phyloP scores from a whole-genome alignment of 148 eudicot species.

The Rheum nobile region DNA sequence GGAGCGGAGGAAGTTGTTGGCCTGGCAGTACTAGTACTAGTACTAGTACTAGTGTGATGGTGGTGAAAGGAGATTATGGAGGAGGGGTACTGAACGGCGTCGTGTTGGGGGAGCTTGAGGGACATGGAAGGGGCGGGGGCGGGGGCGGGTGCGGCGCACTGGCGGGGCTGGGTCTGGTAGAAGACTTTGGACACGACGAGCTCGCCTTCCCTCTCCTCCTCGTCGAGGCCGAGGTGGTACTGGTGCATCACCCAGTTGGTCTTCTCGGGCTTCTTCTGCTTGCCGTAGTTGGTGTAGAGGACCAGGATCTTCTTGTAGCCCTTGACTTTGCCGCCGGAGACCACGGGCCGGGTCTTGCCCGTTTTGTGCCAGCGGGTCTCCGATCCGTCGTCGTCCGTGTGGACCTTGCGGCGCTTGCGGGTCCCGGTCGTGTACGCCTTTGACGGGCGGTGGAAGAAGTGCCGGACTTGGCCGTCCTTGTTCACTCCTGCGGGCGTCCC shows the following conservation, averaged over 20 bases:
- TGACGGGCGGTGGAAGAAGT: conserved; percentile 34
- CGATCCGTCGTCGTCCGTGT: conserved; percentile 19
- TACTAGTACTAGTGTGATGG: not conserved
- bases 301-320: conserved; percentile 37
- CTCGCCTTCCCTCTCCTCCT: conserved; percentile 32
- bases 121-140: conserved; percentile 1
- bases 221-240: conserved; percentile 29
- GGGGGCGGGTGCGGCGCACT: conserved; percentile 11
- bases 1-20: not conserved
- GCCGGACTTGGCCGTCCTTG: conserved; percentile 27
- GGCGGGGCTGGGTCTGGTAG: conserved; percentile 29
- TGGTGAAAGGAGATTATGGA: conserved; percentile 9
- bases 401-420: conserved; percentile 28
- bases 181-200: conserved; percentile 29
- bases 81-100: not conserved
- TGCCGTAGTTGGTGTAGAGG: conserved; percentile 34
- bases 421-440: conserved; percentile 40
- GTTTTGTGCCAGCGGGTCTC: conserved; percentile 42
- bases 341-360: conserved; percentile 30
- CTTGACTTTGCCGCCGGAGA: conserved; percentile 9
- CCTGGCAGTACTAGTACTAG: not conserved
- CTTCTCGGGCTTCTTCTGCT: conserved; percentile 29
- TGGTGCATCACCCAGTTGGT: conserved; percentile 46
- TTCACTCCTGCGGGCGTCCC: conserved; percentile 16
- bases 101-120: conserved; percentile 5